Conservation (phyloP, 257 asterid species). For the Dorcoceras hygrometricum region DNA sequence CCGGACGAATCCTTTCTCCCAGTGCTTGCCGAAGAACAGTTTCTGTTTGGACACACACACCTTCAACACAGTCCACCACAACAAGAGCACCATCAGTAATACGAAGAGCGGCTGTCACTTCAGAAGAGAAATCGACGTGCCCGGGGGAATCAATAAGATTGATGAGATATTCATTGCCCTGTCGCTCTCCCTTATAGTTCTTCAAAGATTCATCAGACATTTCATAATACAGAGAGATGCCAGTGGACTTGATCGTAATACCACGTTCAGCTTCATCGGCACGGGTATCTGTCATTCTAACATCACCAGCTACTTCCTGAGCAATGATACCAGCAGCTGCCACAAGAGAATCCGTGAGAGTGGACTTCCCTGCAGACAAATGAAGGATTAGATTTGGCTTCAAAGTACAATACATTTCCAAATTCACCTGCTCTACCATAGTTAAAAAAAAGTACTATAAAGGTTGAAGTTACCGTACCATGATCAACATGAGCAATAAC, state of each 20-base stretch:
- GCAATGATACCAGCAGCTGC: slow-evolving; percentile 30
- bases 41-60: no score
- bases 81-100: no score
- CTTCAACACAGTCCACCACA: no score
- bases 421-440: no score
- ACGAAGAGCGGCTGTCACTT: no score
- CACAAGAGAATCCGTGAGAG: slow-evolving; percentile 27
- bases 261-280: slow-evolving; percentile 30
- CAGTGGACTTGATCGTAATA: slow-evolving; percentile 28
- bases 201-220: slow-evolving; percentile 24
- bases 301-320: slow-evolving; percentile 28
- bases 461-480: background rate
- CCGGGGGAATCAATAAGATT: no score
- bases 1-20: no score
- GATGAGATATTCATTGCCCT: slow-evolving; percentile 32
- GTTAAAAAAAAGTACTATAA: background rate
- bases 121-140: no score
- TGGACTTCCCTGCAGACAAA: slow-evolving; percentile 22
- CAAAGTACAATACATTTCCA: background rate
- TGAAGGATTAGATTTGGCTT: background rate
- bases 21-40: no score
- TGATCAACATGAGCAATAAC: slow-evolving; percentile 26
- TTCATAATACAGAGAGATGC: slow-evolving; percentile 26
- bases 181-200: slow-evolving; percentile 23
- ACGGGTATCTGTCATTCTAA: slow-evolving; percentile 28